A percentile compares a stretch with the other conserved stretches of the same genome.
Evolutionary conservation across 108 stramenopile genomes (phyloP).

Genomic region (Skeletonema marinoi): DNA sequence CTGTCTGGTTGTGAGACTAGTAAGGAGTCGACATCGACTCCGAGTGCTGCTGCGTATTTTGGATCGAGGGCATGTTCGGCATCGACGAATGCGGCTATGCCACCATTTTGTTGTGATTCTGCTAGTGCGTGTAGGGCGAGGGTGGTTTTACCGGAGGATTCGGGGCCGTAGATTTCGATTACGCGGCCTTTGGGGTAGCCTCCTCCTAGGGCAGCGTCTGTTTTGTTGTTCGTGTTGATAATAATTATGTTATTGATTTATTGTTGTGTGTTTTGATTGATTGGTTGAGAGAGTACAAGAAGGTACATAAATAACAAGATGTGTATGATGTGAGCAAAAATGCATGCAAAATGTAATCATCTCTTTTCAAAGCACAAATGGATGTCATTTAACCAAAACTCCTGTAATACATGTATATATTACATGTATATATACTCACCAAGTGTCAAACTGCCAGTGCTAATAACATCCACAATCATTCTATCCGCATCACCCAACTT

Average conservation of each 20-base stretch:
- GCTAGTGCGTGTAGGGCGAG: constrained; percentile 96
- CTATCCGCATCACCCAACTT: constrained; percentile 78
- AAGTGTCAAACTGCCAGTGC: constrained; percentile 90
- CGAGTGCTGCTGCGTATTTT: constrained; percentile 80
- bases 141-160: constrained; percentile 95
- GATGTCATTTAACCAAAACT: too few relatives aligned
- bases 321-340: background rate
- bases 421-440: constrained; percentile 39
- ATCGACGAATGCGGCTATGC: constrained; percentile 95
- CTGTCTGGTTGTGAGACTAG: constrained; percentile 94
- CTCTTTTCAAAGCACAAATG: background rate
- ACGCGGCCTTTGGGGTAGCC: constrained; percentile 88
- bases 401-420: background rate
- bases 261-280: background rate
- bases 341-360: background rate
- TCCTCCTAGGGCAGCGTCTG: constrained; percentile 77
- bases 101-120: constrained; percentile 83
- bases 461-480: constrained; percentile 83
- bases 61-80: constrained; percentile 98
- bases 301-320: too few relatives aligned
- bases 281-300: background rate
- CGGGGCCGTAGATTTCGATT: constrained; percentile 97
- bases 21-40: constrained; percentile 88
- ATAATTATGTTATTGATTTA: background rate
- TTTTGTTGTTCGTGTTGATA: background rate